Base-by-base conservation (phyloP, 805 yeast species). In the Hanseniaspora nectarophila region DNA sequence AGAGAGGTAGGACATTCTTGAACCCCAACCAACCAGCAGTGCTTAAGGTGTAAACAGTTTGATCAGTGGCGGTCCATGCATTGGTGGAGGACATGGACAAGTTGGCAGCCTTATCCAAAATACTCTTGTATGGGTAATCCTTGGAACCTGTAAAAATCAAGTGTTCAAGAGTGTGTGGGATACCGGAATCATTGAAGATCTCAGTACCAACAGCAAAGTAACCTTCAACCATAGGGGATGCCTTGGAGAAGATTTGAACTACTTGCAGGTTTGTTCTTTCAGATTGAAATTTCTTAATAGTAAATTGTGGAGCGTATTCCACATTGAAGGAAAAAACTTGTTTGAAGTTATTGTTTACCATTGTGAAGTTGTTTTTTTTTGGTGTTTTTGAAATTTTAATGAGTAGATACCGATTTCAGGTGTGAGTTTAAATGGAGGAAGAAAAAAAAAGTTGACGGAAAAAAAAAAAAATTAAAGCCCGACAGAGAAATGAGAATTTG, bases 11-110 rank as follows among this genome's bases (percentile, higher is more conserved):
- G 28, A 92, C 68, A 55, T 80, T 74, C 45, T 76, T 77, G 67
- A 92, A 92, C 1, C 97, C 97, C 53, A 85, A 86, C 95, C 96
- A 89, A 9, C 97, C 97, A 0, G 97, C 97, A 35, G 95, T 80
- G 8, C 83, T 76, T 53, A 92, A 71, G 2, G 96, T 87, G 60
- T 92, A 92, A 1, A 88, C 96, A 0, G 98, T 92, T 63, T 86
- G 95, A 67, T 92, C 97, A 4, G 92, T 86, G 0, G 83, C 87
- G 0, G 98, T 92, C 96, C 96, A 89, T 0, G 98, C 98, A 62
- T 92, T 92, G 0, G 97, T 92, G 5, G 79, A 73, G 1, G 95
- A 83, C 66, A 82, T 84, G 56, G 87, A 81, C 53, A 85, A 68
- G 61, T 87, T 86, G 5, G 97, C 95, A 48, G 89, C 73, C 10